Evolutionary conservation across 2,329 filamentous ascomycete genomes (phyloP).

Genomic region (Penicillium concentricum): DNA sequence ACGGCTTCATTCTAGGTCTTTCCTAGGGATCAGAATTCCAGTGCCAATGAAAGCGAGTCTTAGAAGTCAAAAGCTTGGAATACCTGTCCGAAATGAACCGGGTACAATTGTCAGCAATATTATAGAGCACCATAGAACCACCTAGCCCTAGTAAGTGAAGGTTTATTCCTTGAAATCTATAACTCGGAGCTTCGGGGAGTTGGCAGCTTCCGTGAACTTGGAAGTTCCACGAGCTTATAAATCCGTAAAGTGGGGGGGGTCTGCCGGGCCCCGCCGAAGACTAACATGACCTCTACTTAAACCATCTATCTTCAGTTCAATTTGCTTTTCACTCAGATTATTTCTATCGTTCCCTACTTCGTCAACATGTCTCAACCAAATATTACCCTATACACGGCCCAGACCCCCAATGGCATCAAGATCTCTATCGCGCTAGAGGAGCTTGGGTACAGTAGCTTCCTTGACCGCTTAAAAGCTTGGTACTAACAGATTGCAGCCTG

Average conservation of each 20-base stretch:
- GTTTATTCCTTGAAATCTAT: no score
- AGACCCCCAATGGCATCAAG: slow-evolving; percentile 89
- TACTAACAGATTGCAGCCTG: slow-evolving; percentile 43
- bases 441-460: slow-evolving; percentile 54
- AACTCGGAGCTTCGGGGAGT: not conserved
- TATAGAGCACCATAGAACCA: no score
- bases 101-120: no score
- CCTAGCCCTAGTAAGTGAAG: no score
- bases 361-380: slow-evolving; percentile 48
- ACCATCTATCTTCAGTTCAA: not conserved
- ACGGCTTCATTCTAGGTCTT: no score
- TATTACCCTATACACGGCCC: slow-evolving; percentile 77
- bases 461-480: not conserved
- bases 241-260: not conserved
- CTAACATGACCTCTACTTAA: slow-evolving; percentile 1
- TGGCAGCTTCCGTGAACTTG: not conserved
- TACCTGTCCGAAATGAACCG: no score
- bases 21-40: no score
- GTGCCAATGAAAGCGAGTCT: no score
- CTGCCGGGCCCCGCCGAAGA: no score
- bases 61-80: no score
- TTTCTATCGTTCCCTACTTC: not conserved
- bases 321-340: no score
- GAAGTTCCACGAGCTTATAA: slow-evolving; percentile 5
- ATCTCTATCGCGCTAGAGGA: slow-evolving; percentile 84